These are phyloP conservation scores for Globisporangium alternatum DNA, from an alignment of 352 stramenopile genomes.

Conservation along the genomic window DNA sequence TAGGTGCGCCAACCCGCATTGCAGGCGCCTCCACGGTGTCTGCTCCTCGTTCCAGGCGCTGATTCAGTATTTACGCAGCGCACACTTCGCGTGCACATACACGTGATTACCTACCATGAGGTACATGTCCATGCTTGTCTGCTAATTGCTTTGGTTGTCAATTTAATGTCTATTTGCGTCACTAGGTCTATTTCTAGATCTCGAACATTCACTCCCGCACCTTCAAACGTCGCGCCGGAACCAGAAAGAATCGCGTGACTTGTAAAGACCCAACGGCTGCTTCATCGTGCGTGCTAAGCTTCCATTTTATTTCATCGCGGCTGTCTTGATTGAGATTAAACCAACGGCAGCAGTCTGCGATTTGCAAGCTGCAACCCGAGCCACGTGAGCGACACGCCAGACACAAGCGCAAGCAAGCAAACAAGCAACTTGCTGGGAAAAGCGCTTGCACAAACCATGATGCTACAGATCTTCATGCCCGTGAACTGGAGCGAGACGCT, in stretches of 20 bases:
- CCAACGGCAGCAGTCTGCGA: not conserved
- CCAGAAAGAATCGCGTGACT: not conserved
- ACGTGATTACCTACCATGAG: too few species aligned
- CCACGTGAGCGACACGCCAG: not conserved
- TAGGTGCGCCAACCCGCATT: too few species aligned
- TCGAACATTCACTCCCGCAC: not conserved
- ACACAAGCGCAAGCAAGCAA: not conserved
- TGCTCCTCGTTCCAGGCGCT: too few species aligned
- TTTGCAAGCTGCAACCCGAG: constrained; percentile 1
- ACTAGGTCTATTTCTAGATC: too few species aligned
- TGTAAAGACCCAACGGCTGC: not conserved
- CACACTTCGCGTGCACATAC: too few species aligned
- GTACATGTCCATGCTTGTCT: too few species aligned
- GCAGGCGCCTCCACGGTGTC: too few species aligned
- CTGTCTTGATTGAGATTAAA: not conserved
- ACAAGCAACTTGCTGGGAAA: constrained; percentile 8
- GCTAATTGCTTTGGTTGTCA: too few species aligned
- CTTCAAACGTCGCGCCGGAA: not conserved
- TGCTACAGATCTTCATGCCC: constrained; percentile 39
- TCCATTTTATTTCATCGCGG: not conserved
- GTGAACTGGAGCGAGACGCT: constrained; percentile 30
- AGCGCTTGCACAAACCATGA: constrained; percentile 2
- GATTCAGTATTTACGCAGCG: too few species aligned
- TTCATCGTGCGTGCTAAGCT: not conserved
- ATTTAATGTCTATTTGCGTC: too few species aligned